Evolutionary conservation across 257 asterid species (phyloP).

Genomic region (Fraxinus quadrangulata): DNA sequence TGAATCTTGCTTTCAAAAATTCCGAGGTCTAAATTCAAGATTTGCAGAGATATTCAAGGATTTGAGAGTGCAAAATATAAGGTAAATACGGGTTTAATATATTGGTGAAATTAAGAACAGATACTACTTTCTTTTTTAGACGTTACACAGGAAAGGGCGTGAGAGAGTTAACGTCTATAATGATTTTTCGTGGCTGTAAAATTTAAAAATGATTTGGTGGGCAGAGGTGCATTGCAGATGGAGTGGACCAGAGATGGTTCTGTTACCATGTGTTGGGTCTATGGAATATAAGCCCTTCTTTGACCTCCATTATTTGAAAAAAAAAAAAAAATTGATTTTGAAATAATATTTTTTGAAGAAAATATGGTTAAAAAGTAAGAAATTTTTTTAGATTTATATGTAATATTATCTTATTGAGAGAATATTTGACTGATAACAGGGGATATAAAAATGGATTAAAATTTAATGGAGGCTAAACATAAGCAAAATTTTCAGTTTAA

Average conservation of each 20-base stretch:
- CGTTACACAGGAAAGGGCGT: conserved; percentile 27
- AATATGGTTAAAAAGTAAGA: too few species aligned
- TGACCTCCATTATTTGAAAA: too few species aligned
- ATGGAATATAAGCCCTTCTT: too few species aligned
- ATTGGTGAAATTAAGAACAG: not conserved
- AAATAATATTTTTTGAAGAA: too few species aligned
- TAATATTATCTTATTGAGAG: too few species aligned
- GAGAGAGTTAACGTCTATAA: conserved; percentile 61
- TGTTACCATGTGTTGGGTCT: too few species aligned
- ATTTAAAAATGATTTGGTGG: conserved; percentile 51
- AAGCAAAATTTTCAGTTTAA: too few species aligned
- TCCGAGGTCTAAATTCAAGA: conserved; percentile 1
- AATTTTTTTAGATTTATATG: too few species aligned
- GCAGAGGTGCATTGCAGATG: conserved; percentile 47
- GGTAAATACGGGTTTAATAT: conserved; percentile 15
- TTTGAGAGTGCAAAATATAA: conserved; percentile 1
- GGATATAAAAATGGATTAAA: too few species aligned
- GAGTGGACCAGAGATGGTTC: not conserved
- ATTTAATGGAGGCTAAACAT: too few species aligned
- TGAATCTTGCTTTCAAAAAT: not conserved
- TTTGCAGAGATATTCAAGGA: not conserved
- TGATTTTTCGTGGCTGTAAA: conserved; percentile 30
- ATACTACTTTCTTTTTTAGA: conserved; percentile 8
- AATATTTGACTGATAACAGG: too few species aligned
- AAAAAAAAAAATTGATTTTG: too few species aligned